phyloP scores from a whole-genome alignment of 2,329 filamentous ascomycete genomes.

The Botrytis pseudocinerea region DNA sequence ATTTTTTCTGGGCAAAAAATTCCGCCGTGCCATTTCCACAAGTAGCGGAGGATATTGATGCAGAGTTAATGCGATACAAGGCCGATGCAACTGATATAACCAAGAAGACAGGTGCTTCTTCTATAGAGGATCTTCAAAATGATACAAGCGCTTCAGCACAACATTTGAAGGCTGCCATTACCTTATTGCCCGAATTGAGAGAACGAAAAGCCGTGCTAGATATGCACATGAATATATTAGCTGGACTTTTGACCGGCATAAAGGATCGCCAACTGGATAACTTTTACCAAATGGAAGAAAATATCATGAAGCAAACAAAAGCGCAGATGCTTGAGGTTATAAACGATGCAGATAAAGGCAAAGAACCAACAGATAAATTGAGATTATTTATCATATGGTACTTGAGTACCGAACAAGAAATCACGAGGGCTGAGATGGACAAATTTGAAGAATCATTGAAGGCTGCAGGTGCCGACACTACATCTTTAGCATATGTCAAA shows the following conservation, averaged over 20 bases:
- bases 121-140: constrained; percentile 88
- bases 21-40: constrained; percentile 89
- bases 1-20: constrained; percentile 97
- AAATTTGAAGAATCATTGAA: constrained; percentile 83
- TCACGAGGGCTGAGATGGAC: constrained; percentile 78
- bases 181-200: constrained; percentile 83
- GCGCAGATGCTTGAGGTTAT: constrained; percentile 84
- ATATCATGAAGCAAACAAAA: constrained; percentile 87
- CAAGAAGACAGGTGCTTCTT: constrained; percentile 89
- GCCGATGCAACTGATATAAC: constrained; percentile 93
- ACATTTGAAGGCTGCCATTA: constrained; percentile 94
- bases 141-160: constrained; percentile 87
- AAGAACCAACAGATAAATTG: constrained; percentile 82
- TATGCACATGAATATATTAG: constrained; percentile 99
- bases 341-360: constrained; percentile 78
- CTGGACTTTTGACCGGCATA: constrained; percentile 73
- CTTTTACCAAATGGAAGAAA: constrained; percentile 94
- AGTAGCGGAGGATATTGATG: constrained; percentile 93
- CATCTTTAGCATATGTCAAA: constrained; percentile 80
- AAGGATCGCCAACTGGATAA: constrained; percentile 95
- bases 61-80: constrained; percentile 90
- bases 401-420: constrained; percentile 87
- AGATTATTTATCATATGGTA: constrained; percentile 97
- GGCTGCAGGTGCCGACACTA: constrained; percentile 72
- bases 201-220: constrained; percentile 92